Conservation (phyloP, 106 monocot genomes). For the Amphibolis antarctica region DNA sequence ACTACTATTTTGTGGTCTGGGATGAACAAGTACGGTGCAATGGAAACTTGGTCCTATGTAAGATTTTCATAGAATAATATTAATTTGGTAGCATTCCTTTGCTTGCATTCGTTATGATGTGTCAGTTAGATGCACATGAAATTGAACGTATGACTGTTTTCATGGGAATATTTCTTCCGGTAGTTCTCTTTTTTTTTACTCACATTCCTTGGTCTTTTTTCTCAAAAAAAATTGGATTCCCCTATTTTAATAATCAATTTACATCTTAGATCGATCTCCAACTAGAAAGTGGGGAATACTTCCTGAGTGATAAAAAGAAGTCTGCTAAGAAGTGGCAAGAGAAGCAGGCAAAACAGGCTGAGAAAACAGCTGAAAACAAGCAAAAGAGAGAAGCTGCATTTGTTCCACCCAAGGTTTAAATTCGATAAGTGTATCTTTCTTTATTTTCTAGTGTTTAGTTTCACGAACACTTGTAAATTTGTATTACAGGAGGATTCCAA, state of each 20-base stretch:
- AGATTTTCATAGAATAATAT: too few relatives aligned
- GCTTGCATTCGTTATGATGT: too few relatives aligned
- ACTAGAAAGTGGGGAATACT: slow-evolving; percentile 92
- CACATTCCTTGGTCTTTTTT: too few relatives aligned
- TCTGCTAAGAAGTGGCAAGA: slow-evolving; percentile 78
- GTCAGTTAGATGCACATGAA: too few relatives aligned
- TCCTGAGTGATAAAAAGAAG: slow-evolving; percentile 85
- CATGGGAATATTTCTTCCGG: too few relatives aligned
- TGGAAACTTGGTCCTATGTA: too few relatives aligned
- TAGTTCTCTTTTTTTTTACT: not conserved
- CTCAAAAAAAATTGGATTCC: too few relatives aligned
- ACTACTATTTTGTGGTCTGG: too few relatives aligned
- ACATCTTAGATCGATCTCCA: slow-evolving; percentile 69
- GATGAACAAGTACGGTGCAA: too few relatives aligned
- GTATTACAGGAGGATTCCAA: slow-evolving; percentile 25
- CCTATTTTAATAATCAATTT: not conserved
- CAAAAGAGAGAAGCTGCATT: slow-evolving; percentile 90
- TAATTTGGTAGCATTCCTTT: too few relatives aligned
- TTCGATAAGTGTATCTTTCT: not conserved
- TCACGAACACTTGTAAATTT: not conserved
- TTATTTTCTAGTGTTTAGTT: not conserved
- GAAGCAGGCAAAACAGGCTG: slow-evolving; percentile 81
- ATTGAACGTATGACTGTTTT: too few relatives aligned
- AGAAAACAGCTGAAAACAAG: slow-evolving; percentile 75
- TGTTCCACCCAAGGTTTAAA: slow-evolving; percentile 70